Conservation (phyloP, 2,329 filamentous ascomycete species). For the Penicillium sumatraense region DNA sequence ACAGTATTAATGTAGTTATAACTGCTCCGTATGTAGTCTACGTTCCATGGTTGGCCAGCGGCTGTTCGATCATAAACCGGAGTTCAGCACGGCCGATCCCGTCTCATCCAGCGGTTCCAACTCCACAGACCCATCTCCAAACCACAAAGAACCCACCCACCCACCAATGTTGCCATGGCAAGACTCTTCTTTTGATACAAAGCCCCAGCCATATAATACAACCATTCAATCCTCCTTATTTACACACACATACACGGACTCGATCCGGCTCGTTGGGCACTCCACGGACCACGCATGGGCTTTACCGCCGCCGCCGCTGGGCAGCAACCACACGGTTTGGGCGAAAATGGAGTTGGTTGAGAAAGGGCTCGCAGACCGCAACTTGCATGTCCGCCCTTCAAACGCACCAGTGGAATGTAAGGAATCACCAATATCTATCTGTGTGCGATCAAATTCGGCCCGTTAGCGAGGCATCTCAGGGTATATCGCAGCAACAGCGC, state of each 20-base stretch:
- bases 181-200: slow-evolving; percentile 8
- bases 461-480: slow-evolving; percentile 2
- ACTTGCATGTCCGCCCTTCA: slow-evolving; percentile 20
- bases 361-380: slow-evolving; percentile 30
- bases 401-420: neutral
- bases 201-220: neutral
- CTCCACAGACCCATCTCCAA: slow-evolving; percentile 25
- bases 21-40: no score
- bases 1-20: neutral
- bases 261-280: slow-evolving; percentile 30
- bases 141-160: slow-evolving; percentile 5
- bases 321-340: slow-evolving; percentile 35
- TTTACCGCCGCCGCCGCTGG: slow-evolving; percentile 41
- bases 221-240: slow-evolving; percentile 4
- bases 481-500: neutral
- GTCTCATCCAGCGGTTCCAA: slow-evolving; percentile 30
- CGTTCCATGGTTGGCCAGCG: slow-evolving; percentile 27
- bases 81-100: slow-evolving; percentile 24
- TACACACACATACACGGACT: slow-evolving; percentile 21
- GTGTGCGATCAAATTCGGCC: slow-evolving; percentile 1
- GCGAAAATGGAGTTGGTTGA: slow-evolving; percentile 20
- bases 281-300: slow-evolving; percentile 31
- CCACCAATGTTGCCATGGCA: slow-evolving; percentile 28
- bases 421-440: neutral
- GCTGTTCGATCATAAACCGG: slow-evolving; percentile 14